Evolutionary conservation across 139 green algal genomes (phyloP), one percentile per base, ranked within the genome.

Genomic region (Tetraselmis chui): DNA sequence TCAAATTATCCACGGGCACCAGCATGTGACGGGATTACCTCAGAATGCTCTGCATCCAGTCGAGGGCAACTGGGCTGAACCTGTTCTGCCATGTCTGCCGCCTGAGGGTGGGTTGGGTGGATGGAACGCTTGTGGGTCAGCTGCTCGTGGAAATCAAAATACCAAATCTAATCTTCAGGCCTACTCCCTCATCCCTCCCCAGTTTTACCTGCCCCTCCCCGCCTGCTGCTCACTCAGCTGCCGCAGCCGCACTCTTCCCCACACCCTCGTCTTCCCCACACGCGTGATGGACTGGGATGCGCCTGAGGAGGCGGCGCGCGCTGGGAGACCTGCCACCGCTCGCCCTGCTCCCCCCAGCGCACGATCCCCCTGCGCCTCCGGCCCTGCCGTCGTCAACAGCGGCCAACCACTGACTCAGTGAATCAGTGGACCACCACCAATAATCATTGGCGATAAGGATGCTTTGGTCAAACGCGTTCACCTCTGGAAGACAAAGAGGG

Each of bases 201-300:
- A n/a, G n/a, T n/a, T n/a, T n/a, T 79, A 79, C 76, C 76, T 5
- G 29, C 11, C 22, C 18, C 18, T 5, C 45, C 45, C 45, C 5
- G 45, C 45, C 45, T 67, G 45, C 45, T 67, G 45, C 45, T 67
- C 45, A 5, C 45, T 67, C 11, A 67, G 45, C 45, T 79, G 76
- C 76, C 29, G 76, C 18, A 79, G 76, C 29, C 76, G 11, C 5
- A 31, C 29, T 5, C 22, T 31, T 5, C 76, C 76, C 29, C 29
- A 79, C 76, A 79, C 76, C 29, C 76, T 5, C 76, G 76, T 79
- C 76, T 79, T 79, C 11, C 29, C 29, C 5, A 31, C 29, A 5
- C 29, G 29, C 11, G 11, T 79, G 45, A 67, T 5, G 45, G 45
- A 18, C 18, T 18, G 45, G 11, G 45, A 25, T 25, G 45, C 45